These are phyloP conservation scores for Chlorella sp. DNA, from an alignment of 139 green algal genomes.

Conservation along the genomic window DNA sequence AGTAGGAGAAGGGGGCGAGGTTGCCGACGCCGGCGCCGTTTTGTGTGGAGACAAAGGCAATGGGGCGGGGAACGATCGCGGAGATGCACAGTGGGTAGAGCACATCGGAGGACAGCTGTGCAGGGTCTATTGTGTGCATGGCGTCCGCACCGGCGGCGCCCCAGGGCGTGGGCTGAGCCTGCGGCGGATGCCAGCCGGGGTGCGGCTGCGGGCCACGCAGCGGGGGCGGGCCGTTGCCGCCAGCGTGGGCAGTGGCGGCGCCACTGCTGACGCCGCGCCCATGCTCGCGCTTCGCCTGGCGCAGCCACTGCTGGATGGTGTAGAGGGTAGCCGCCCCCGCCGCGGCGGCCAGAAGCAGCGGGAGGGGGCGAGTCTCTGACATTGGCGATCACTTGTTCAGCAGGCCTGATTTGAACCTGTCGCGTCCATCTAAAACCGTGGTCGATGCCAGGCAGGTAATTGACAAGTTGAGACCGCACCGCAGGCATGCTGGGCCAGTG, in stretches of 20 bases:
- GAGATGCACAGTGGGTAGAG: slow-evolving; percentile 85
- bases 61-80: slow-evolving; percentile 80
- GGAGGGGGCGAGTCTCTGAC: neutral
- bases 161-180: slow-evolving; percentile 31
- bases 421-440: too few species aligned
- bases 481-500: too few species aligned
- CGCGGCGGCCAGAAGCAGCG: neutral
- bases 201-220: slow-evolving; percentile 9
- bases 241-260: neutral
- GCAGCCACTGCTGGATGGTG: neutral
- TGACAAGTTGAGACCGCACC: too few species aligned
- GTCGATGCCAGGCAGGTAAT: too few species aligned
- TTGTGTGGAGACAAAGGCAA: slow-evolving; percentile 81
- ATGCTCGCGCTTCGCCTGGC: neutral
- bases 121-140: slow-evolving; percentile 24
- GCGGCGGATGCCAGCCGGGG: slow-evolving; percentile 31
- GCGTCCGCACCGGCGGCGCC: neutral
- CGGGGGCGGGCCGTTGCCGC: neutral
- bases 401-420: too few species aligned
- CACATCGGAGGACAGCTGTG: slow-evolving; percentile 8
- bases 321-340: neutral
- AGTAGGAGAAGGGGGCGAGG: slow-evolving; percentile 91
- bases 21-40: slow-evolving; percentile 57
- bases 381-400: neutral
- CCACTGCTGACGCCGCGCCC: neutral